Evolutionary conservation across 1,284 basidiomycete species (phyloP), one percentile per base, ranked within the genome.

Genomic region (Schizophyllum commune): DNA sequence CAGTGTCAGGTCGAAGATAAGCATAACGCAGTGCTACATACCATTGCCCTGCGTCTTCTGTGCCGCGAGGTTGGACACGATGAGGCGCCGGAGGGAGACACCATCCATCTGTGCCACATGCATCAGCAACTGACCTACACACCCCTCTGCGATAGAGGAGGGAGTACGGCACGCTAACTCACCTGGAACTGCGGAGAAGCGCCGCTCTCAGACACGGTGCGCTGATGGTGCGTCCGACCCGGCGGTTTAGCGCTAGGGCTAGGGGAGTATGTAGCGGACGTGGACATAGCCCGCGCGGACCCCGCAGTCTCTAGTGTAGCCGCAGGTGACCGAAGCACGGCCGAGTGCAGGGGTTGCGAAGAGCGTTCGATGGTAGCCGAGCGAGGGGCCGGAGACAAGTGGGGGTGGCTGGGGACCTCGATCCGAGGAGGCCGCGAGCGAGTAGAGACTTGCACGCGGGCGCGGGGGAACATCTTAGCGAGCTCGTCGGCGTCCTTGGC

Each of bases 401-500:
- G 58, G 56, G 63, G 57, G 59, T 64, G 58, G 66, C 68, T n/a
- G 68, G 64, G 4, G 70, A 66, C 2, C 13, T 47, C 39, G 65
- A 65, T 8, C 72, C 66, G 21, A 68, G 64, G 47, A 66, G 62
- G 58, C 68, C 68, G 66, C n/a, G 69, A 66, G 51, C 69, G 63
- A 2, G 61, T 60, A 33, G 70, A 69, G 11, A 63, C 57, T 34
- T 61, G 62, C 20, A 62, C 59, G 52, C 63, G 57, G 13, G 61
- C 22, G 20, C 62, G 60, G 27, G 64, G 66, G 60, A 67, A 65
- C 19, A 70, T 57, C 19, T 64, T 54, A 1, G 68, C 64, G 20
- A 75, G 68, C 61, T 75, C 74, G 56, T 68, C 62, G 39, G 66
- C 60, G 60, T 73, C 70, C 52, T 67, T 67, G 9, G 72, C 71